These are phyloP conservation scores for Venturia effusa DNA, from an alignment of 2,329 filamentous ascomycete genomes.

Conservation along the genomic window DNA sequence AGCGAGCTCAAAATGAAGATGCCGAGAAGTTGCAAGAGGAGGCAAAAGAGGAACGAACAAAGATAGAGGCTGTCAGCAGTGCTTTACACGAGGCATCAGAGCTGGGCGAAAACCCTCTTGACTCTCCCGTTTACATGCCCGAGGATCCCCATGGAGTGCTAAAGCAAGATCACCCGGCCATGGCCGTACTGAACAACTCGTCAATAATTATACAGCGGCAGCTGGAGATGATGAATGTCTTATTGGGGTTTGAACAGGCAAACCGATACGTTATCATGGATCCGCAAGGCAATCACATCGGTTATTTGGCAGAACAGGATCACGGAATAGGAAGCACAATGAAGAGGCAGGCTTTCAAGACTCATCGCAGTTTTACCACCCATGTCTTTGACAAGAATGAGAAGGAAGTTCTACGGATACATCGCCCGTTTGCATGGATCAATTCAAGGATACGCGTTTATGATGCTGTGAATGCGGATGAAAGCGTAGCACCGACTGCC, in stretches of 20 bases:
- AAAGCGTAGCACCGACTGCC: conserved; percentile 21
- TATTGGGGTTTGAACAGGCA: conserved; percentile 56
- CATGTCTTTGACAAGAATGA: conserved; percentile 53
- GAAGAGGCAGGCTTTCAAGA: conserved; percentile 48
- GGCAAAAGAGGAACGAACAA: conserved; percentile 20
- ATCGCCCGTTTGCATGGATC: conserved; percentile 54
- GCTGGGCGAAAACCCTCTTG: conserved; percentile 36
- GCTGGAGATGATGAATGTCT: conserved; percentile 54
- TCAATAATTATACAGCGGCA: conserved; percentile 52
- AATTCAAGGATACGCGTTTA: conserved; percentile 48
- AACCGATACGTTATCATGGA: conserved; percentile 57
- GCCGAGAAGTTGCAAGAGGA: conserved; percentile 8
- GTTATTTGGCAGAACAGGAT: conserved; percentile 54
- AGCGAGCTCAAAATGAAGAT: neutral
- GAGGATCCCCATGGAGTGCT: conserved; percentile 50
- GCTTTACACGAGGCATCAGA: conserved; percentile 31
- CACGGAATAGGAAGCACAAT: conserved; percentile 46
- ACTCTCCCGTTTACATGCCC: conserved; percentile 50
- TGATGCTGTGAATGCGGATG: conserved; percentile 32
- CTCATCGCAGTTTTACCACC: conserved; percentile 53
- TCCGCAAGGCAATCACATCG: conserved; percentile 50
- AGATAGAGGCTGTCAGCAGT: conserved; percentile 31
- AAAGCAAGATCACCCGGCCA: conserved; percentile 46
- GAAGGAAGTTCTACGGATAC: conserved; percentile 48
- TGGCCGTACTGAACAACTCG: conserved; percentile 47